phyloP scores from a whole-genome alignment of 2,329 filamentous ascomycete genomes.

The Graphilbum fragrans region DNA sequence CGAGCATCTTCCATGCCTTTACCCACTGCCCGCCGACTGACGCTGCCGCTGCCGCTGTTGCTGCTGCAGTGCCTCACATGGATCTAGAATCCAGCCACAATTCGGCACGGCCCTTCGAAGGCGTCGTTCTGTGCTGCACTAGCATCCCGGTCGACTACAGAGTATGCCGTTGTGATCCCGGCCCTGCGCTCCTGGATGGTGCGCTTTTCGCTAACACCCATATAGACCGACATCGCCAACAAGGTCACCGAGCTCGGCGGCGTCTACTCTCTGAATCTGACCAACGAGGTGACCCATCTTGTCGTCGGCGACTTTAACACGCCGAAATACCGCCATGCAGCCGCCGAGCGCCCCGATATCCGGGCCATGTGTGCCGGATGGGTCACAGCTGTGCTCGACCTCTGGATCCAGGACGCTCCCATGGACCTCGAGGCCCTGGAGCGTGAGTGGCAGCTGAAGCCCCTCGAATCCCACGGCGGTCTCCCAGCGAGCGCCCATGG shows the following conservation, averaged over 20 bases:
- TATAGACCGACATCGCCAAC: constrained; percentile 34
- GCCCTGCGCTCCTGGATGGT: not conserved
- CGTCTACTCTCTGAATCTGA: constrained; percentile 78
- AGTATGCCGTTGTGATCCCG: constrained; percentile 33
- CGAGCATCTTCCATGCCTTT: no score
- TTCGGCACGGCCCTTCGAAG: constrained; percentile 51
- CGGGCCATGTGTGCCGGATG: constrained; percentile 71
- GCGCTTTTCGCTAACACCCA: not conserved
- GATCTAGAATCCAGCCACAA: constrained; percentile 19
- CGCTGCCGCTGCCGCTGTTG: not conserved
- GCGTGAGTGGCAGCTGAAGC: constrained; percentile 47
- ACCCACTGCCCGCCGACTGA: not conserved
- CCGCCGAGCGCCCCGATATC: constrained; percentile 76
- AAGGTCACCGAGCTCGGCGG: constrained; percentile 75
- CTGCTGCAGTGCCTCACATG: constrained; percentile 7
- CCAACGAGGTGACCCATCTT: constrained; percentile 90
- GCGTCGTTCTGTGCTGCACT: constrained; percentile 77
- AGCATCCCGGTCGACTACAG: constrained; percentile 69
- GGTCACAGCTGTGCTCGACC: constrained; percentile 66
- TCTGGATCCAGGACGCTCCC: constrained; percentile 70
- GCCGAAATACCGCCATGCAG: constrained; percentile 91
- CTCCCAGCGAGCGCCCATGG: constrained; percentile 18
- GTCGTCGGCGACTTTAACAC: constrained; percentile 83
- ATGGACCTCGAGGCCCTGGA: constrained; percentile 64
- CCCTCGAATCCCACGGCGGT: constrained; percentile 44